These are phyloP conservation scores for Volvox africanus DNA, from an alignment of 139 green algal species.

Conservation along the genomic window DNA sequence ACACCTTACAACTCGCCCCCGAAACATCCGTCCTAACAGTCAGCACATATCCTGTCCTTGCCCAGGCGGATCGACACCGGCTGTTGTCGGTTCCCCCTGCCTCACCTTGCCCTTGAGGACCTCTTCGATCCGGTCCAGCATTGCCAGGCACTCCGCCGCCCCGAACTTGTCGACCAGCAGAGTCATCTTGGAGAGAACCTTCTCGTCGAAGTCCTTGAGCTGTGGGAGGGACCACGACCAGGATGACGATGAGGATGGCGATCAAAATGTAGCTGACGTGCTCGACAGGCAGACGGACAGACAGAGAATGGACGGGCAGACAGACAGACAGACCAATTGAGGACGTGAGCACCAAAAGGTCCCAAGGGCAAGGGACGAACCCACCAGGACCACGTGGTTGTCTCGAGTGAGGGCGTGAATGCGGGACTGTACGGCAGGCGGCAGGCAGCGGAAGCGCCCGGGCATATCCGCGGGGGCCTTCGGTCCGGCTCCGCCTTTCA, in stretches of 20 bases:
- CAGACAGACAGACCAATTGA: too few relatives aligned
- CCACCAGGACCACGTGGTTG: conserved; percentile 49
- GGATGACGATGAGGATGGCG: not conserved
- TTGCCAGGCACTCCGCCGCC: conserved; percentile 32
- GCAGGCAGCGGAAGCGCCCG: conserved; percentile 42
- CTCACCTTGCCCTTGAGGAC: conserved; percentile 43
- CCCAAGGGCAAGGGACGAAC: not conserved
- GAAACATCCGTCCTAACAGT: too few relatives aligned
- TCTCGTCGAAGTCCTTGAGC: conserved; percentile 52
- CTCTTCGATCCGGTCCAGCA: conserved; percentile 49
- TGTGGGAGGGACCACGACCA: not conserved
- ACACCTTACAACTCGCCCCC: too few relatives aligned
- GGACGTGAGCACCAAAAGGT: too few relatives aligned
- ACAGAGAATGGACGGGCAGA: too few relatives aligned
- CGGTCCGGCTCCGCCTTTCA: not conserved
- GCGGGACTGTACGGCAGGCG: conserved; percentile 21
- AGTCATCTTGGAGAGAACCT: conserved; percentile 45
- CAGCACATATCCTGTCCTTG: too few relatives aligned
- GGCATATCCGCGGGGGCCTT: conserved; percentile 39
- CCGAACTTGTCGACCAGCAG: conserved; percentile 48
- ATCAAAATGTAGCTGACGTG: not conserved
- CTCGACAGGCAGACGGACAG: not conserved
- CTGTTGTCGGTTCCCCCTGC: too few relatives aligned
- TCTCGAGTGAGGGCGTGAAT: conserved; percentile 37
- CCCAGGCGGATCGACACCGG: too few relatives aligned